Percentiles rank a stretch among this genome's conserved stretches.
Evolutionary conservation across 331 rosid genomes (phyloP).

Genomic region (Ulmus americana): DNA sequence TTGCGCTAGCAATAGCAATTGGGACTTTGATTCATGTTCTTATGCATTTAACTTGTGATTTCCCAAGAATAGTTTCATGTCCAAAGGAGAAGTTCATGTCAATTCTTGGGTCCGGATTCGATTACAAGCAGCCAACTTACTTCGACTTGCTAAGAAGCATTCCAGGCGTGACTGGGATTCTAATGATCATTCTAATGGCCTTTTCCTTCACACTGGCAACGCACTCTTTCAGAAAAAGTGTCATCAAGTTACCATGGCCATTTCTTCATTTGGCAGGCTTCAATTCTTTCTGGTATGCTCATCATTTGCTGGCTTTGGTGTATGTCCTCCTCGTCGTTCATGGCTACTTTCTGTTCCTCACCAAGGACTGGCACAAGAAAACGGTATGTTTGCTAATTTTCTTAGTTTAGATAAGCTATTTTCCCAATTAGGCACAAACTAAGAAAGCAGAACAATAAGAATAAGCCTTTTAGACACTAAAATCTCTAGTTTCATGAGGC

Average conservation of each 20-base stretch:
- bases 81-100: slow-evolving; percentile 35
- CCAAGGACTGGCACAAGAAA: slow-evolving; percentile 48
- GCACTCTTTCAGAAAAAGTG: slow-evolving; percentile 52
- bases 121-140: slow-evolving; percentile 46
- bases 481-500: not conserved
- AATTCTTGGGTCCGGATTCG: slow-evolving; percentile 45
- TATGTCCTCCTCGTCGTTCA: slow-evolving; percentile 57
- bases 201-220: slow-evolving; percentile 70
- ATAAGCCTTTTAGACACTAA: not conserved
- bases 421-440: not conserved
- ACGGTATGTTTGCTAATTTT: slow-evolving; percentile 41
- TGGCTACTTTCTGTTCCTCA: slow-evolving; percentile 60
- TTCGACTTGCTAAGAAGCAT: slow-evolving; percentile 28
- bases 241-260: slow-evolving; percentile 44
- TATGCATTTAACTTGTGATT: slow-evolving; percentile 62
- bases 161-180: slow-evolving; percentile 59
- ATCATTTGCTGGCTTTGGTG: slow-evolving; percentile 63
- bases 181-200: slow-evolving; percentile 59
- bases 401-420: not conserved
- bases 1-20: slow-evolving; percentile 51
- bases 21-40: slow-evolving; percentile 46
- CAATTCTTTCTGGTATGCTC: slow-evolving; percentile 87
- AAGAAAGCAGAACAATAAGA: not conserved
- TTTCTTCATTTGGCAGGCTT: slow-evolving; percentile 62
- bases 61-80: slow-evolving; percentile 50